Evolutionary conservation across 2,329 filamentous ascomycete species (phyloP), one percentile per base, ranked within the genome.

Genomic region (Raffaelea deltoideospora): DNA sequence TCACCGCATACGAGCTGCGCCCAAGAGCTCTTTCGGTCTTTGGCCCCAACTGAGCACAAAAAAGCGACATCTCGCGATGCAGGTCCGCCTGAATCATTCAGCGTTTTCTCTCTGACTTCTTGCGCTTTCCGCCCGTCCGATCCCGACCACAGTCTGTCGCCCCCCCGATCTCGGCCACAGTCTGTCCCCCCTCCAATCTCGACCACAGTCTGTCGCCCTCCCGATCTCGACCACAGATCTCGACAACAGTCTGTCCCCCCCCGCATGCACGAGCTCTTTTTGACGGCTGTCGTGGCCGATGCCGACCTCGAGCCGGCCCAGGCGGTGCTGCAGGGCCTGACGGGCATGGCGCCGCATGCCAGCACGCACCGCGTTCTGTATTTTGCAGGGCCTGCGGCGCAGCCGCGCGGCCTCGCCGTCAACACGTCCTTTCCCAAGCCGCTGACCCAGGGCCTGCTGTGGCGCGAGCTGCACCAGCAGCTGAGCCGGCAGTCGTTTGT

Each of bases 191-290:
- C n/a, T n/a, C n/a, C n/a, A n/a, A n/a, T n/a, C n/a, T n/a, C n/a
- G n/a, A n/a, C n/a, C n/a, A n/a, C n/a, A 13, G 23, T 13, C 23
- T 24, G 23, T 24, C 13, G 23, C 23, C 13, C 8, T 24, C 8
- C 26, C 26, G 11, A 13, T 8, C 26, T 27, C n/a, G 6, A 8
- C n/a, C n/a, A n/a, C n/a, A 27, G 26, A 27, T 27, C 10, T 24
- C 7, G 22, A 11, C 11, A 24, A 11, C 22, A 24, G 7, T 24
- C 7, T 7, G 22, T 11, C 11, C 7, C 22, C 7, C 22, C 11
- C 7, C 22, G 22, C 6, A 75, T 74, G 69, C 65, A 73, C 48
- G 71, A 76, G 51, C 54, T 76, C 15, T 76, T 74, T 46, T 59
- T 76, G 39, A 69, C 69, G 4, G 63, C 67, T 10, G 50, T 64